Evolutionary conservation across 2,329 filamentous ascomycete genomes (phyloP).

Genomic region (Trichoderma koningii): DNA sequence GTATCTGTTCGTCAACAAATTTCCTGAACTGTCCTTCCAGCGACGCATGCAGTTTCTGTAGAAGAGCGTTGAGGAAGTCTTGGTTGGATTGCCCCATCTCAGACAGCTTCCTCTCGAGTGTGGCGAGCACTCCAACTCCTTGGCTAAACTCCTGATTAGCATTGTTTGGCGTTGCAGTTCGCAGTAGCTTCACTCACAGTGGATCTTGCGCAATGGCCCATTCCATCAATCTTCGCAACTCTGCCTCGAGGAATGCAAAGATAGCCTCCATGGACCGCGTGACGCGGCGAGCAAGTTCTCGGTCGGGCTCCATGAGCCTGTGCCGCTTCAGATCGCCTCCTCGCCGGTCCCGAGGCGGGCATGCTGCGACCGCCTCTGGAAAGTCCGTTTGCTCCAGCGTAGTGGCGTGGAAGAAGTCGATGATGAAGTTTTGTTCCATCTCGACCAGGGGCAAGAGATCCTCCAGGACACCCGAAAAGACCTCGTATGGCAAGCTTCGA

Average conservation of each 20-base stretch:
- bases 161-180: neutral
- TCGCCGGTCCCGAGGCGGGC: conserved; percentile 66
- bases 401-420: conserved; percentile 96
- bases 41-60: conserved; percentile 77
- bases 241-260: conserved; percentile 77
- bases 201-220: conserved; percentile 82
- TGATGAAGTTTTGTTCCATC: conserved; percentile 94
- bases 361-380: conserved; percentile 70
- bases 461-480: conserved; percentile 77
- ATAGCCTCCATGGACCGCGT: conserved; percentile 87
- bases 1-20: conserved; percentile 92
- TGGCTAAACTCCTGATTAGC: conserved; percentile 57
- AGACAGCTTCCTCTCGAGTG: conserved; percentile 75
- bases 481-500: conserved; percentile 73
- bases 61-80: conserved; percentile 78
- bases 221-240: conserved; percentile 77
- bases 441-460: conserved; percentile 81
- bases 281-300: conserved; percentile 79
- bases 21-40: conserved; percentile 77
- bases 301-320: conserved; percentile 84
- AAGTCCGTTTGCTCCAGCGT: conserved; percentile 82
- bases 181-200: conserved; percentile 60
- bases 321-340: conserved; percentile 73
- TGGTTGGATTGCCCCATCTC: conserved; percentile 89
- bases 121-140: conserved; percentile 82